Evolutionary conservation across 345 rosid species (phyloP).

Genomic region (Camelina sativa): DNA sequence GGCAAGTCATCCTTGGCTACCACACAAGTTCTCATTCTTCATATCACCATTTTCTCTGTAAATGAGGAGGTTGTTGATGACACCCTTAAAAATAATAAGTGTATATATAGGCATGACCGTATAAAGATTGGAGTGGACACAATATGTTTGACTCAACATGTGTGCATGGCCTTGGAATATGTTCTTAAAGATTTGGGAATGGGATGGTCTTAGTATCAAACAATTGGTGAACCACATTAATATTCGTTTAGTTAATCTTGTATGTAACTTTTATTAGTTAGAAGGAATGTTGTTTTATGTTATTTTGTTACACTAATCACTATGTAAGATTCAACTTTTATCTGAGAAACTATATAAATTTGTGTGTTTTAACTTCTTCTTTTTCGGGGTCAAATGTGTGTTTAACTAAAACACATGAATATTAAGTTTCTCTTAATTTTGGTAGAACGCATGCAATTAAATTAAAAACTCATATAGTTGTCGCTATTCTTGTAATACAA

Average conservation of each 20-base stretch:
- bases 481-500: too few relatives aligned
- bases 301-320: not conserved
- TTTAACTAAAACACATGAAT: too few relatives aligned
- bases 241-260: conserved; percentile 10
- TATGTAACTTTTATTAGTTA: not conserved
- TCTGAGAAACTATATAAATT: not conserved
- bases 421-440: not conserved
- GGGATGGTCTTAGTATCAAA: conserved; percentile 25
- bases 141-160: conserved; percentile 33
- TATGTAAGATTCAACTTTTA: not conserved
- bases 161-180: conserved; percentile 38
- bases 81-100: not conserved
- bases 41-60: conserved; percentile 22
- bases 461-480: not conserved
- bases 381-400: too few relatives aligned
- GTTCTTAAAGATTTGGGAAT: conserved; percentile 20
- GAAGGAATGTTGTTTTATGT: not conserved
- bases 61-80: conserved; percentile 7
- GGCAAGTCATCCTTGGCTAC: conserved; percentile 50
- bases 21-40: conserved; percentile 40
- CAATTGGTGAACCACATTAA: conserved; percentile 9
- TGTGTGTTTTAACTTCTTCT: not conserved
- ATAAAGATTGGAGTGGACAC: conserved; percentile 27
- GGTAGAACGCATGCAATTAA: not conserved
- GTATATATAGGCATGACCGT: conserved; percentile 28